Percentiles rank a stretch among this genome's conserved stretches.
Conservation (phyloP, 768 basidiomycete genomes). For the Leccinum subtestaceum region DNA sequence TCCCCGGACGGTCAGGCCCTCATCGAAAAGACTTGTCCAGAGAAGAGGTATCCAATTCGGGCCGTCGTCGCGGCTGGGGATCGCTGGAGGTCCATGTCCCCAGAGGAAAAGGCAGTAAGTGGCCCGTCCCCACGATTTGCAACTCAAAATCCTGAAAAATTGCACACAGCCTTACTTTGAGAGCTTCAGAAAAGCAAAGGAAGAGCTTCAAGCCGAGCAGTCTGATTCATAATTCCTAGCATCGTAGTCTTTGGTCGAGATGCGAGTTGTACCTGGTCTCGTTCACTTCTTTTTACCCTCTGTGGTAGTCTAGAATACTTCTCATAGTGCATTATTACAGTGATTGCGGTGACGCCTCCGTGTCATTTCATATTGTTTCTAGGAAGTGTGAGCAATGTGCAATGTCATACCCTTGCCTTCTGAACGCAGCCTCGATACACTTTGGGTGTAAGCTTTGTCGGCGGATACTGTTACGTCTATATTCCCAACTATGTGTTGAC, state of each 20-base stretch:
- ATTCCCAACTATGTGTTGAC: no score
- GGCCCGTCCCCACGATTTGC: neutral
- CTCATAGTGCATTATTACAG: conserved; percentile 12
- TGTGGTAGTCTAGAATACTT: conserved; percentile 4
- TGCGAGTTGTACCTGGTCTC: conserved; percentile 2
- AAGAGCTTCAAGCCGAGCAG: conserved; percentile 8
- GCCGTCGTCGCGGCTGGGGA: conserved; percentile 17
- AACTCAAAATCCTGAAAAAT: neutral
- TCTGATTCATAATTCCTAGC: conserved; percentile 9
- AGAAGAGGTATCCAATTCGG: conserved; percentile 1
- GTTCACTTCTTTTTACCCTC: neutral
- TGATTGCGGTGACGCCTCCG: neutral
- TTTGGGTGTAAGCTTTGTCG: neutral
- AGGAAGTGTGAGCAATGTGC: neutral
- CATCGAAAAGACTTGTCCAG: conserved; percentile 6
- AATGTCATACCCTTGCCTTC: conserved; percentile 5
- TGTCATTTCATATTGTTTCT: conserved; percentile 6
- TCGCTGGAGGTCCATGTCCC: conserved; percentile 33
- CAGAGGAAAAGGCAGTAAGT: conserved; percentile 33
- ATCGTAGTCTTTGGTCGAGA: neutral
- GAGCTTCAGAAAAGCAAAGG: conserved; percentile 12
- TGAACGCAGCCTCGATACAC: neutral
- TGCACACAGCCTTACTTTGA: conserved; percentile 21
- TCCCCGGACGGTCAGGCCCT: conserved; percentile 16
- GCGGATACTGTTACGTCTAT: neutral